These are phyloP conservation scores for Neurospora sp. DNA, from an alignment of 2,329 filamentous ascomycete genomes.

Conservation along the genomic window DNA sequence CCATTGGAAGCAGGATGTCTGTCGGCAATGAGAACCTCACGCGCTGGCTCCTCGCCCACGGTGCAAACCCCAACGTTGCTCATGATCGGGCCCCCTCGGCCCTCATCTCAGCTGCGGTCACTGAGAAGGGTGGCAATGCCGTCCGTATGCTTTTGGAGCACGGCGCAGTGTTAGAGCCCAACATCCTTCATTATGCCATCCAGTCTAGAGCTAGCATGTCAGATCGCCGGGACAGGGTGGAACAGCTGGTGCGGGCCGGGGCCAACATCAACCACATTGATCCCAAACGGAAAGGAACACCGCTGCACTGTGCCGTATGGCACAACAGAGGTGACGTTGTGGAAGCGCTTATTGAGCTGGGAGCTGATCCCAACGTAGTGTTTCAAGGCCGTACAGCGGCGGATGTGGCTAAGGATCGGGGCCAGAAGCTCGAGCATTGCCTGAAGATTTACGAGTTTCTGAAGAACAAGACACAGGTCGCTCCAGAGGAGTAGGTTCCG, in stretches of 20 bases:
- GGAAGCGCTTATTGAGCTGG: background rate
- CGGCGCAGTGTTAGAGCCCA: background rate
- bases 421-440: background rate
- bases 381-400: background rate
- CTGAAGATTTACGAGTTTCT: background rate
- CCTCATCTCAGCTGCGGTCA: background rate
- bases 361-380: background rate
- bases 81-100: background rate
- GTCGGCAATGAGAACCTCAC: background rate
- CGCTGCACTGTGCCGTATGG: background rate
- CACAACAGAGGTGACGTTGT: background rate
- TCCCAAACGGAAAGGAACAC: background rate
- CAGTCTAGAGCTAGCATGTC: background rate
- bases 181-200: background rate
- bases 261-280: background rate
- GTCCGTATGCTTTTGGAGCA: background rate
- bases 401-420: background rate
- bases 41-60: background rate
- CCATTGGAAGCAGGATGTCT: background rate
- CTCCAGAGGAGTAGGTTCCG: background rate
- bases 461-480: background rate
- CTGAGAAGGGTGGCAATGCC: fast-evolving
- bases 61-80: background rate
- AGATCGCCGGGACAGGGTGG: background rate
- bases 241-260: background rate